Conservation (phyloP, 2,329 filamentous ascomycete species). For the Hypoxylon sp. region DNA sequence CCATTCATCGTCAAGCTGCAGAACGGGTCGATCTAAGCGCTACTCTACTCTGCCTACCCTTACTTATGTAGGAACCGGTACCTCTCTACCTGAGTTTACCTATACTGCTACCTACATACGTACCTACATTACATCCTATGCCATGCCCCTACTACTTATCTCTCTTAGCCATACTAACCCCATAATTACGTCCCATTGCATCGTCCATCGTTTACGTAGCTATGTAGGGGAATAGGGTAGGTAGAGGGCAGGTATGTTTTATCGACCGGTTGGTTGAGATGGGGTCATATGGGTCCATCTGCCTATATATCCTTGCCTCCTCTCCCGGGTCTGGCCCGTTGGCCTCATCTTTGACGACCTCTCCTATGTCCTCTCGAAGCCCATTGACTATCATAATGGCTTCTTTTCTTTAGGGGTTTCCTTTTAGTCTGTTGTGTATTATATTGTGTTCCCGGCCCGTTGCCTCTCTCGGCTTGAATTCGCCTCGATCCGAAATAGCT, state of each 20-base stretch:
- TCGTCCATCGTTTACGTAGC: conserved; percentile 48
- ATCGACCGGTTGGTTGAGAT: conserved; percentile 49
- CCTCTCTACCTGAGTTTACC: conserved; percentile 22
- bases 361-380: conserved; percentile 52
- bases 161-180: conserved; percentile 50
- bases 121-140: conserved; percentile 29
- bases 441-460: conserved; percentile 47
- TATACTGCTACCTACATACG: conserved; percentile 34
- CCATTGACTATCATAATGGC: conserved; percentile 58
- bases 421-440: conserved; percentile 52
- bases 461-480: conserved; percentile 29
- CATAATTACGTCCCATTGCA: conserved; percentile 52
- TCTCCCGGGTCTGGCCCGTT: conserved; percentile 56
- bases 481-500: conserved; percentile 31
- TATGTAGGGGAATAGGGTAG: conserved; percentile 45
- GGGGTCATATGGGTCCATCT: conserved; percentile 52
- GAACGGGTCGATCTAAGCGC: conserved; percentile 48
- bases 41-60: conserved; percentile 45
- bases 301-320: conserved; percentile 65
- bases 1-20: conserved; percentile 46
- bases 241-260: conserved; percentile 33
- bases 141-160: conserved; percentile 39
- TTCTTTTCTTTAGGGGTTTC: conserved; percentile 59
- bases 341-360: conserved; percentile 48
- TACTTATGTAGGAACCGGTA: conserved; percentile 36